Evolutionary conservation across 139 green algal species (phyloP).

Genomic region (Chlamydomonas sp.): DNA sequence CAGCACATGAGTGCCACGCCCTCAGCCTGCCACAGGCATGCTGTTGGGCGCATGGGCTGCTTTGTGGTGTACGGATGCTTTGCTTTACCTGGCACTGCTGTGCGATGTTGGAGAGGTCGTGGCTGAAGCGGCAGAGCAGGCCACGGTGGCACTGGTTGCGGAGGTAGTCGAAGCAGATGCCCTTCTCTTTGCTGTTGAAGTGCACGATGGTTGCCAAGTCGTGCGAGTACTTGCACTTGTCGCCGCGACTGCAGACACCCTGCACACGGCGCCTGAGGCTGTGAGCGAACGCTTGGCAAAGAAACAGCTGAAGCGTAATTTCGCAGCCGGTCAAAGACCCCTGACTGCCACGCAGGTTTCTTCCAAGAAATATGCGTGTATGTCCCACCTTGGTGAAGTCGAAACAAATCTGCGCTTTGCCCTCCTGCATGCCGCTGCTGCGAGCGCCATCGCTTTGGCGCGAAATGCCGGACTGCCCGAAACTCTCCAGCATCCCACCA

Average conservation of each 20-base stretch:
- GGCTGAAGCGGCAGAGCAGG: constrained; percentile 88
- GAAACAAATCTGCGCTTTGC: constrained; percentile 86
- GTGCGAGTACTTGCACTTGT: constrained; percentile 88
- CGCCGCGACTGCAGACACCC: constrained; percentile 77
- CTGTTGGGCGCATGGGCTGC: too few species aligned
- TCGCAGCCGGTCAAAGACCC: too few species aligned
- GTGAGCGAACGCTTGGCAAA: constrained; percentile 60
- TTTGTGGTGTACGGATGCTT: too few species aligned
- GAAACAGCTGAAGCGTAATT: not conserved
- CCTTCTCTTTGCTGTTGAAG: constrained; percentile 86
- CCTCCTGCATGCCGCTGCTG: constrained; percentile 8
- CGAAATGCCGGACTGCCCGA: not conserved
- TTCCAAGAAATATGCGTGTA: too few species aligned
- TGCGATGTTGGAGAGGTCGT: constrained; percentile 83
- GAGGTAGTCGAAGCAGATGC: constrained; percentile 93
- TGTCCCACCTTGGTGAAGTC: constrained; percentile 80
- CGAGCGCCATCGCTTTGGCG: not conserved
- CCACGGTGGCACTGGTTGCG: constrained; percentile 82
- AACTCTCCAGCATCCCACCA: not conserved
- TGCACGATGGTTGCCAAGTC: constrained; percentile 81
- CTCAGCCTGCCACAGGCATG: too few species aligned
- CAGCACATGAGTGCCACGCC: too few species aligned
- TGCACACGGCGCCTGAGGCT: too few species aligned
- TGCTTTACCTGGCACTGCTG: constrained; percentile 68
- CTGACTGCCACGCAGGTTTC: too few species aligned